Conservation (phyloP, 2,329 filamentous ascomycete species). For the Diaporthe caulivora region DNA sequence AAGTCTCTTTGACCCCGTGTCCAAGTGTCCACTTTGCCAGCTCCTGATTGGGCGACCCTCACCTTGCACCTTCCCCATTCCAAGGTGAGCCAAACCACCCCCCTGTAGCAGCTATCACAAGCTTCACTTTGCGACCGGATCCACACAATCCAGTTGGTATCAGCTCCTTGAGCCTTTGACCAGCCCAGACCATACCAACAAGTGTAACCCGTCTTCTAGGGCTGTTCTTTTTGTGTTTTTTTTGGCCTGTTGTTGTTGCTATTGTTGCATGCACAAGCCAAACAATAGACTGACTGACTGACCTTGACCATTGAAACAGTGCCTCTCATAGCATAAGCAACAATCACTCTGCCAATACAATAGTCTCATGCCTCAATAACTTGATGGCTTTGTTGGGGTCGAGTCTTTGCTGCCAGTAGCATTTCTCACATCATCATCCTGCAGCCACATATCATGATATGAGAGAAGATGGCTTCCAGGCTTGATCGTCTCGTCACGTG, state of each 20-base stretch:
- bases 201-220: neutral
- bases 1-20: constrained; percentile 29
- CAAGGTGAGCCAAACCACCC: constrained; percentile 27
- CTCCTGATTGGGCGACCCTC: constrained; percentile 26
- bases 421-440: constrained; percentile 2
- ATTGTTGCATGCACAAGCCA: neutral
- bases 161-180: neutral
- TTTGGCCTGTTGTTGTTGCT: too few relatives aligned
- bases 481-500: constrained; percentile 89
- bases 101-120: constrained; percentile 24
- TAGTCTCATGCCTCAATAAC: constrained; percentile 21
- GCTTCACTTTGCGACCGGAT: constrained; percentile 17
- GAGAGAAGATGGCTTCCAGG: constrained; percentile 71
- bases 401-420: constrained; percentile 37
- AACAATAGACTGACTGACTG: neutral
- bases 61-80: constrained; percentile 16
- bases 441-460: constrained; percentile 45
- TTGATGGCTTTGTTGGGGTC: constrained; percentile 38
- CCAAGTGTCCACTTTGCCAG: constrained; percentile 28
- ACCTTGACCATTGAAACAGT: constrained; percentile 8
- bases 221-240: neutral
- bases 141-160: neutral
- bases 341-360: neutral
- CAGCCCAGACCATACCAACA: constrained; percentile 17
- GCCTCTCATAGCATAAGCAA: constrained; percentile 12